Evolutionary conservation across 164 flowering plant genomes (phyloP), one percentile per base, ranked within the genome.

Genomic region (Houttuynia cordata): DNA sequence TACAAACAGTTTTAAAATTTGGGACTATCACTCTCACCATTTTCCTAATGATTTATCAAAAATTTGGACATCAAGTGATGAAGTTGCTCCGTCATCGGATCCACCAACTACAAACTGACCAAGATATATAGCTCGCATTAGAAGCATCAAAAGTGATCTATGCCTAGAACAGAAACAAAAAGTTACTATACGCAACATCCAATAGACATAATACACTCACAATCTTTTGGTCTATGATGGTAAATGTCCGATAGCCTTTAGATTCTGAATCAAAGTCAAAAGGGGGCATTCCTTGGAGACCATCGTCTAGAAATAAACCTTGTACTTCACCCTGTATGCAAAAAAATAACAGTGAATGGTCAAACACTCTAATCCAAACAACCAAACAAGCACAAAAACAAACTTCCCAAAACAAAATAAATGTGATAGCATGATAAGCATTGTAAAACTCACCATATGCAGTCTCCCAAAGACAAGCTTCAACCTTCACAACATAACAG

Each of bases 261-360:
- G 78, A 69, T 64, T 81, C 72, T 39, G 67, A 62, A 72, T 76
- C 80, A 60, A 72, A 51, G 25, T 74, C 88, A 67, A 70, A 65
- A 24, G 79, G 54, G 15, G 57, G 59, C 55, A 56, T 67, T 37
- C 68, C 72, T 57, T 68, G 67, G 63, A 72, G 67, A 30, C 37
- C 37, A 58, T 71, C 79, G 56, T 82, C 85, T 18, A 62, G 69
- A 61, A 71, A 37, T 66, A 74, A 73, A 51, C 77, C 85, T 47
- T 91, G 91, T 49, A 85, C 91, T 74, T 88, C 91, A 34, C 96
- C 97, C 97, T 91, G 66, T 69, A 63, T 25, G 51, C 25, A 63
- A 39, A 17, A 1, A 64, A 50, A n/a, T n/a, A 61, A 61, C 24
- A 65, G 53, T 39, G 19, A 51, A 2, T 14, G 50, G 24, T 53